Evolutionary conservation across 2,329 filamentous ascomycete genomes (phyloP), one percentile per base, ranked within the genome.

Genomic region (Phoma herbarum): DNA sequence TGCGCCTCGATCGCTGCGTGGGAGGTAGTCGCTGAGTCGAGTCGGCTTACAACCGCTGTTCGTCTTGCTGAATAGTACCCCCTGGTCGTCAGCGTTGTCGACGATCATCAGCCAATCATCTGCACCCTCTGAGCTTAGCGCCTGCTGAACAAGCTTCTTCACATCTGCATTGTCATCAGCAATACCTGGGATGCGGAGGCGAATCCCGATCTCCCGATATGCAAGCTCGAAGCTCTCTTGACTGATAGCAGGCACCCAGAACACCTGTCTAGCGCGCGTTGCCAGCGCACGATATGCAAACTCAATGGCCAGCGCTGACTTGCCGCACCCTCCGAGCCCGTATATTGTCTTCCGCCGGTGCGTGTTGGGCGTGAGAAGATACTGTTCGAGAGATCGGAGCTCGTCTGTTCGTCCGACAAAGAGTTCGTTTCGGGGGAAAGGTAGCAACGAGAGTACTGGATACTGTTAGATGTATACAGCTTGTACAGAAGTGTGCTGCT

Each of bases 31-130:
- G 1, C 31, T 39, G 2, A 78, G 60, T 49, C 48, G 55, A 5
- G 51, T 10, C 5, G 59, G 35, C 6, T 28, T 45, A 4, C 43
- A n/a, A n/a, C 47, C 35, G 45, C 31, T 44, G 35, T 42, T 33
- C 20, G 37, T 31, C 1, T 56, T 11, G 22, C 61, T 62, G 37
- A 73, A 68, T 0, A 78, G 52, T 2, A 80, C 53, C 1, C 73
- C 57, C 4, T 48, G 46, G 54, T 83, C 77, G 52, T 83, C 79
- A 11, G 77, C 78, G 48, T 81, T 83, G 52, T 83, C 80, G n/a
- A 83, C 49, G 37, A 83, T 67, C 39, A 83, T 54, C 1, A 83
- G 66, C 81, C 79, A 83, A 1, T 59, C 57, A 1, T 68, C 1
- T 44, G 57, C n/a, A 20, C 33, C 56, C n/a, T 69, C 63, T 5